Evolutionary conservation across 768 basidiomycete species (phyloP), one percentile per base, ranked within the genome.

Genomic region (Tubosaeta sp.): DNA sequence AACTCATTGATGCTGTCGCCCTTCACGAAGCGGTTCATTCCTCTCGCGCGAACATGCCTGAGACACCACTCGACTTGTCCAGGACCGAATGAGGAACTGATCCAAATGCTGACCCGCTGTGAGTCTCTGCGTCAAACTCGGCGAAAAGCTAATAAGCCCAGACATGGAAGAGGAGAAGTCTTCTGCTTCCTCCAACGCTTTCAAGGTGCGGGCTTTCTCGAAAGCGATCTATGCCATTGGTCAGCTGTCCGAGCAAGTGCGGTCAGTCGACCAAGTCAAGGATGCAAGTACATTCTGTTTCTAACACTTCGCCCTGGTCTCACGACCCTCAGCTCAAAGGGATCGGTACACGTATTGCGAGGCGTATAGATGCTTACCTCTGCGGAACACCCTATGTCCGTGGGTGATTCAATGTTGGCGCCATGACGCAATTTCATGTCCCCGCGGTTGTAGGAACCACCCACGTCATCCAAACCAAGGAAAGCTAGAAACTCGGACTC

Each of bases 151-250:
- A 9, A 53, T 30, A 31, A 24, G 24, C 45, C 22, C 39, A 59
- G 80, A 74, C 60, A 71, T 73, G 62, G 61, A 73, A 41, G 71
- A 73, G 16, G 80, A 81, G 54, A 66, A 71, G n/a, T 42, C 56
- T 7, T 68, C 67, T 12, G 31, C 58, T 3, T 49, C 59, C 19
- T 50, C 67, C n/a, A 82, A 80, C 52, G 52, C 53, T 5, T 81
- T 71, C 69, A 81, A 79, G 67, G 63, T 81, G 16, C 70, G 72
- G 47, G 77, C 80, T 19, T 82, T 77, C 55, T 64, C 67, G 39
- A 72, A 64, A 49, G 81, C 81, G 3, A 79, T 83, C 47, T 65
- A 63, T 8, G 66, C 65, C 27, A 69, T 83, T 39, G 55, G 65
- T 25, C 56, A 65, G 34, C 56, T 80, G 3, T 62, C 75, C 16